A percentile compares a stretch with the other conserved stretches of the same genome.
Evolutionary conservation across 306 rosid genomes (phyloP).

Genomic region (Cucumis sativus): Cucumber_9930_V3 NC_026660.2:30364001-30364500

Average conservation of each 20-base stretch:
- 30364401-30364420: not conserved
- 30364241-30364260: not conserved
- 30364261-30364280: not conserved
- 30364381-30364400: not conserved
- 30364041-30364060: not conserved
- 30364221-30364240: not conserved
- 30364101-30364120: not conserved
- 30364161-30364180: not conserved
- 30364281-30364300: not conserved
- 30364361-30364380: too few relatives aligned
- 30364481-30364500: not conserved
- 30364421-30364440: not conserved
- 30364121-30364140: not conserved
- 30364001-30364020: not conserved
- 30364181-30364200: not conserved
- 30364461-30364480: not conserved
- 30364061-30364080: not conserved
- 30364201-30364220: not conserved
- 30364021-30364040: not conserved
- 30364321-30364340: not conserved
- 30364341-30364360: not conserved
- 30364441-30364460: not conserved
- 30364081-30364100: not conserved
- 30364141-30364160: not conserved
- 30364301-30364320: not conserved